Base-by-base conservation (phyloP, 352 stramenopile species). In the Phytophthora rubi region DNA sequence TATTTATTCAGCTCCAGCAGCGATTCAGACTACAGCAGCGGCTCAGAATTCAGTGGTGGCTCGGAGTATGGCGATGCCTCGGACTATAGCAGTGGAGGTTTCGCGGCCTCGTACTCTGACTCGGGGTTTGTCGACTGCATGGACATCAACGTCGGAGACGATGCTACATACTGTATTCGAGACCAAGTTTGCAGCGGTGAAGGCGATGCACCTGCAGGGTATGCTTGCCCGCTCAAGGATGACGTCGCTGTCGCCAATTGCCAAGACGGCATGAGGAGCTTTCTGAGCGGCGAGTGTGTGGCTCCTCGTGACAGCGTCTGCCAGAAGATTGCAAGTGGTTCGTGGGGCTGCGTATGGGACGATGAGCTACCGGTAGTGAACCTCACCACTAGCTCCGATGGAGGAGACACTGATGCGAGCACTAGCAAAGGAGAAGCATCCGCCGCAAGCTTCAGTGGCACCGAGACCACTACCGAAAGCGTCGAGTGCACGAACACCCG, bases 141-240 rank as follows among this genome's bases (percentile, higher is more conserved):
- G 0, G 49, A 85, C 6, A 68, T 85, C 6, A 81, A 72, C 33
- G 71, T 87, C 21, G 65, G 68, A 42, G 60, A 52, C 8, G 80
- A 86, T 61, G 80, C 78, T 23, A 82, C 74, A 0, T 86, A 80
- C 56, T 80, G 75, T 53, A 62, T 86, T 32, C 45, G 66, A 48
- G 80, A 76, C 5, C 55, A 64, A 1, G 21, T 81, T 4, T 88
- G 80, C 62, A 73, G 64, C 28, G 77, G 80, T 18, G 53, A 65
- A 3, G 80, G 65, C 7, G 35, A 53, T 1, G 53, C 68, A 18
- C 80, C 77, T 1, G 48, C 57, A 32, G 77, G 80, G 15, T 65
- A 44, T 23, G 51, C 32, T 48, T 88, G 80, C 32, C 80, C 80
- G 18, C 39, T 61, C 8, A 73, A 80, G 35, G 49, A 65, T 26